phyloP scores from a whole-genome alignment of 2,329 filamentous ascomycete genomes.

The Zymoseptoria ardabiliae region DNA sequence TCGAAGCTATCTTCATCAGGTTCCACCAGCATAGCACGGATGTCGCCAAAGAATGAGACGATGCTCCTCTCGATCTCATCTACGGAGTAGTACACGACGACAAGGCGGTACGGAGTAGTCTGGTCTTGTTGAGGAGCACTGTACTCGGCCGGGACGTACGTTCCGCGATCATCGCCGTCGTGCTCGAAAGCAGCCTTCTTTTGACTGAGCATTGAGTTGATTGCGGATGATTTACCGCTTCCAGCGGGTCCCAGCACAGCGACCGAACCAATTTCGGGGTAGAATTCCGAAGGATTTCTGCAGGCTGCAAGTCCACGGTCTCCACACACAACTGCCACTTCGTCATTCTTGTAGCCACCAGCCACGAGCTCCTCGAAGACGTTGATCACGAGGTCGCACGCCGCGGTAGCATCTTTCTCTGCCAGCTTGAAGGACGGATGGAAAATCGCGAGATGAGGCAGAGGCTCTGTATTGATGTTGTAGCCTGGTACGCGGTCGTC shows the following conservation, averaged over 20 bases:
- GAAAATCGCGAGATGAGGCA: neutral
- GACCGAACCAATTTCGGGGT: neutral
- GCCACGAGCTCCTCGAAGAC: neutral
- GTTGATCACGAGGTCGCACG: neutral
- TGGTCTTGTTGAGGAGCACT: neutral
- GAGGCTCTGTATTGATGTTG: neutral
- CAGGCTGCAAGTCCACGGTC: neutral
- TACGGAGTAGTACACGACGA: constrained; percentile 1
- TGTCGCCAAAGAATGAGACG: neutral
- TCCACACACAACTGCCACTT: constrained; percentile 1
- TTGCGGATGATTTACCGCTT: constrained; percentile 13
- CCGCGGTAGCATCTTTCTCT: neutral
- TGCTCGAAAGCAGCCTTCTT: constrained; percentile 4
- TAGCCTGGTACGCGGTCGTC: neutral
- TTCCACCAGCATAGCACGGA: constrained; percentile 1
- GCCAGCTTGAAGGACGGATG: constrained; percentile 1
- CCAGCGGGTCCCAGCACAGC: constrained; percentile 10
- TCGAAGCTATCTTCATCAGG: neutral
- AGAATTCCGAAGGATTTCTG: constrained; percentile 1
- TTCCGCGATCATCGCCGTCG: constrained; percentile 8
- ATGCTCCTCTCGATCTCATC: neutral
- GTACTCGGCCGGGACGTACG: constrained; percentile 8
- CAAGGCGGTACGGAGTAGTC: neutral
- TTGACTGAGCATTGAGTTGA: constrained; percentile 6
- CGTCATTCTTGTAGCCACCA: constrained; percentile 3